A percentile compares a stretch with the other conserved stretches of the same genome.
Conservation (phyloP, 441 rosid genomes). For the Gossypium laxum region DNA sequence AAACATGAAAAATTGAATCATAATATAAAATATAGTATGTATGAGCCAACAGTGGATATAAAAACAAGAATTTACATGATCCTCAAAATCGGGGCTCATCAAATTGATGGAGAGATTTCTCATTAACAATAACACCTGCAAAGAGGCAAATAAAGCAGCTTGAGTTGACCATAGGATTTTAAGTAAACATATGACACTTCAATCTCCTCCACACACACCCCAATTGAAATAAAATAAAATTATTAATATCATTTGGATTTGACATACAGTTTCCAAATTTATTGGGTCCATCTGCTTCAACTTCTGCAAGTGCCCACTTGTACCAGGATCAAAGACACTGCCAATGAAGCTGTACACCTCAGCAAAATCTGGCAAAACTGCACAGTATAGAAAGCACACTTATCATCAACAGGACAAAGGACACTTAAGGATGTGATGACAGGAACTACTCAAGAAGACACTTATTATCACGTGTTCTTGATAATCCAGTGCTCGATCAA, state of each 20-base stretch:
- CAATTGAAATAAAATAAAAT: not conserved
- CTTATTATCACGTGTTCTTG: not conserved
- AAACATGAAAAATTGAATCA: not conserved
- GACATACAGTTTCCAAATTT: constrained; percentile 70
- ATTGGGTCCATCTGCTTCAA: constrained; percentile 90
- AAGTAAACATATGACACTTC: not conserved
- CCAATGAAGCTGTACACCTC: constrained; percentile 89
- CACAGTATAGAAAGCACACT: constrained; percentile 21
- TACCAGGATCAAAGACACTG: constrained; percentile 76
- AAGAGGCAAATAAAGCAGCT: constrained; percentile 12
- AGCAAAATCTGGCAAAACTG: constrained; percentile 85
- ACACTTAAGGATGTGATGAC: not conserved
- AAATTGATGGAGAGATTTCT: constrained; percentile 75
- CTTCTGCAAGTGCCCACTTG: constrained; percentile 57
- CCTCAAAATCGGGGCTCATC: constrained; percentile 71
- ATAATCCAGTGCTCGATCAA: not conserved
- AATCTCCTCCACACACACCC: not conserved
- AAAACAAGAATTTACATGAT: constrained; percentile 50
- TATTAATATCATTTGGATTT: not conserved
- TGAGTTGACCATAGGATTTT: not conserved
- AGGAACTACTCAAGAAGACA: not conserved
- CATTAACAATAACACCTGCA: constrained; percentile 76
- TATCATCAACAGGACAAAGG: not conserved
- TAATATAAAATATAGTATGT: not conserved
- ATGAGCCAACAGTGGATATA: not conserved